Evolutionary conservation across 371 early-diverging fungal genomes (phyloP).

Genomic region (Mucor circinelloides): DNA sequence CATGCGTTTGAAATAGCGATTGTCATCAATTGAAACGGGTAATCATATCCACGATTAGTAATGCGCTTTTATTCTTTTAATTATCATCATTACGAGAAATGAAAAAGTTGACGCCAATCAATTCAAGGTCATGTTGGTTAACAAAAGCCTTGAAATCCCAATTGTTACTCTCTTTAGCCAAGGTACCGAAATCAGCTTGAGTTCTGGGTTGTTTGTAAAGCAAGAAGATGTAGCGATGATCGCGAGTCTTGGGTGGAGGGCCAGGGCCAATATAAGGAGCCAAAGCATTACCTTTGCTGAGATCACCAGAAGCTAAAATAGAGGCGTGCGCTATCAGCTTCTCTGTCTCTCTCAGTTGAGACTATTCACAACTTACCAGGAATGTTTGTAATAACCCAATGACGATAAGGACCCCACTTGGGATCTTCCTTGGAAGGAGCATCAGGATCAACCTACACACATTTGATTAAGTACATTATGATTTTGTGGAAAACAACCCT

Average conservation of each 20-base stretch:
- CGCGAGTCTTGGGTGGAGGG: conserved; percentile 57
- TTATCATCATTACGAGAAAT: conserved; percentile 27
- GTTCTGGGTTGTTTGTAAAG: conserved; percentile 56
- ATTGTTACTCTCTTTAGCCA: conserved; percentile 31
- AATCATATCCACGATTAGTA: neutral
- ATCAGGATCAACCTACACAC: conserved; percentile 62
- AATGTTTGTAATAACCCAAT: conserved; percentile 66
- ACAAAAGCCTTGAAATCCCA: conserved; percentile 58
- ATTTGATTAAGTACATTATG: neutral
- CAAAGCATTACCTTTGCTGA: conserved; percentile 25
- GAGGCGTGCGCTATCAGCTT: neutral
- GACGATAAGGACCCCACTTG: conserved; percentile 59
- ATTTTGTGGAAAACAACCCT: neutral
- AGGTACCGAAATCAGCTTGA: conserved; percentile 21
- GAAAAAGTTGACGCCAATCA: conserved; percentile 64
- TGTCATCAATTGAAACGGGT: neutral
- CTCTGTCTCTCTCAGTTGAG: neutral
- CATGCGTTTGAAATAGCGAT: no score
- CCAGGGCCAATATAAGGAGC: conserved; percentile 61
- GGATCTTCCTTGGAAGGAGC: conserved; percentile 63
- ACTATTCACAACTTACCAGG: conserved; percentile 28
- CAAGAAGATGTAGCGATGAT: conserved; percentile 68
- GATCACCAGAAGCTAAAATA: conserved; percentile 31
- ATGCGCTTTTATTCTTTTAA: neutral
- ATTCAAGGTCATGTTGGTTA: conserved; percentile 44